Evolutionary conservation across 139 green algal genomes (phyloP).

Genomic region (Tetraselmis chui): DNA sequence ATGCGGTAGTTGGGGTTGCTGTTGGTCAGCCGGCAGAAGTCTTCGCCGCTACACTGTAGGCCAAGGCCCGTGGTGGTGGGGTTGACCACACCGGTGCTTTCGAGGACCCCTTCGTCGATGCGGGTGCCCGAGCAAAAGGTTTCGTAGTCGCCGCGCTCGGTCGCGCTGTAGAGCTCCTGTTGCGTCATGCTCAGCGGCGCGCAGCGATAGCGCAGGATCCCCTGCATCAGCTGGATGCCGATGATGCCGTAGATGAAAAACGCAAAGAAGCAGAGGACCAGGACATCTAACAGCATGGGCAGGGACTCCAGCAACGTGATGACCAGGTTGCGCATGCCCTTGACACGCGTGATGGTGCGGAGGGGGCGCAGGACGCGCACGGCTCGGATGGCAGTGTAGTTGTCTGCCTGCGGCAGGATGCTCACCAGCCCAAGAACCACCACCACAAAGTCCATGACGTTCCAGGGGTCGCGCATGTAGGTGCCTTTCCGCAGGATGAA

Average conservation of each 20-base stretch:
- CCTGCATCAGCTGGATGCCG: constrained; percentile 58
- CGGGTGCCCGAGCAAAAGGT: no score
- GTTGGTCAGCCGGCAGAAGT: no score
- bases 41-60: no score
- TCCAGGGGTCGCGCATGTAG: constrained; percentile 46
- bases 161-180: no score
- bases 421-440: constrained; percentile 14
- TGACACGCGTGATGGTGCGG: no score
- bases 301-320: constrained; percentile 52
- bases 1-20: constrained; percentile 23
- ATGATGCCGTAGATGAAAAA: constrained; percentile 71
- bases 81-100: neutral
- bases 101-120: no score
- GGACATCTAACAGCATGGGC: constrained; percentile 65
- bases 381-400: constrained; percentile 19
- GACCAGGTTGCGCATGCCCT: constrained; percentile 29
- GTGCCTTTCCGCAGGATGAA: no score
- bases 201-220: constrained; percentile 29
- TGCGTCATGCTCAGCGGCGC: no score
- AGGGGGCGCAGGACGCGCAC: constrained; percentile 24
- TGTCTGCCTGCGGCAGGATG: constrained; percentile 3
- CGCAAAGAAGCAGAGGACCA: constrained; percentile 56
- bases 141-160: no score
- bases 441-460: constrained; percentile 20
- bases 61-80: neutral